Evolutionary conservation across 768 basidiomycete species (phyloP), one percentile per base, ranked within the genome.

Genomic region (Trametes gibbosa): DNA sequence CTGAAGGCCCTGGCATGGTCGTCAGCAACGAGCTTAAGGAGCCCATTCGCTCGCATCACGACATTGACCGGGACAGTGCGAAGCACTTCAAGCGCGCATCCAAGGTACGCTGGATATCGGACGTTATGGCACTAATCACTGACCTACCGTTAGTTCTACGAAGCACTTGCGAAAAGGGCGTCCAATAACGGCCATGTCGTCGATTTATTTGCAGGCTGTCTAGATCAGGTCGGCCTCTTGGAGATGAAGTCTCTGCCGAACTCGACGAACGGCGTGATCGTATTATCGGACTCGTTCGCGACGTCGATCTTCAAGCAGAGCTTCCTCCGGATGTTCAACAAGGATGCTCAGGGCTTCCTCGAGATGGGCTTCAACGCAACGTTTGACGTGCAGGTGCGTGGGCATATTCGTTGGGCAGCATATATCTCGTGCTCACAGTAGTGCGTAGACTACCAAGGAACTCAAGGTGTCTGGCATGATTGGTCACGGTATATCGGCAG

Each of bases 291-390:
- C 69, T 95, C 95, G 0, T 99, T 98, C 72, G 87, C 91, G 12
- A 98, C 96, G 10, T 94, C 94, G 24, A 97, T 98, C 71, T 98
- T 98, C 85, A 98, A 98, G 78, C 96, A 98, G 73, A 92, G 89
- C 67, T 98, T 97, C 86, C 81, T 97, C 41, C 85, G 95, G 41
- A 78, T 96, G 41, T 94, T 99, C 73, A 85, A 81, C 69, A 98
- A 97, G 72, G 96, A 96, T 64, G 92, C 90, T 17, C 85, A 96
- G 62, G 96, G 95, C 1, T 82, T 90, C 63, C 79, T 98, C 25
- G 85, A 90, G 68, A 98, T 98, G 95, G 97, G 96, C 55, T 98
- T 98, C 78, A 99, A 98, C 67, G 97, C 95, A 10, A 98, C 95
- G 0, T 96, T 99, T 65, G 97, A 98, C 71, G 96, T 99, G 24